Conservation (phyloP, 1,139 yeast genomes). For the Scheffersomyces titani region DNA sequence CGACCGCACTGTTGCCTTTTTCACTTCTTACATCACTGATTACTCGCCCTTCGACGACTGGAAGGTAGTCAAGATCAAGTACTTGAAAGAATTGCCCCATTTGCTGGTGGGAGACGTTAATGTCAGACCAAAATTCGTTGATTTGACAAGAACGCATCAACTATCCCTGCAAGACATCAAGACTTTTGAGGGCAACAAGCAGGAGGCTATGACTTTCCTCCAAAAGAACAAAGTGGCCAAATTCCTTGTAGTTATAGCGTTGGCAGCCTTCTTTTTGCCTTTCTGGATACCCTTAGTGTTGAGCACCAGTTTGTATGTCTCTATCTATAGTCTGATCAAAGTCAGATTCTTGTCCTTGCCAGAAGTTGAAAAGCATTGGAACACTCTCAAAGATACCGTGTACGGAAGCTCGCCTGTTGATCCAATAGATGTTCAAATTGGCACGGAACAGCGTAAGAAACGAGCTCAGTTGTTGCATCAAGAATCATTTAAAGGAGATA, state of each 20-base stretch:
- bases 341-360: slow-evolving; percentile 27
- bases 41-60: slow-evolving; percentile 52
- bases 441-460: slow-evolving; percentile 30
- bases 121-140: slow-evolving; percentile 57
- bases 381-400: slow-evolving; percentile 31
- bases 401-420: slow-evolving; percentile 35
- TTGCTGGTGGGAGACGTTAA: slow-evolving; percentile 31
- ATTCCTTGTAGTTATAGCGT: slow-evolving; percentile 30
- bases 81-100: slow-evolving; percentile 37
- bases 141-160: slow-evolving; percentile 37
- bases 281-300: slow-evolving; percentile 56
- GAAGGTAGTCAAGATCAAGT: slow-evolving; percentile 40
- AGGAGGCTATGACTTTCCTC: slow-evolving; percentile 41
- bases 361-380: slow-evolving; percentile 34
- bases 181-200: slow-evolving; percentile 27
- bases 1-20: slow-evolving; percentile 64
- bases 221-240: slow-evolving; percentile 30
- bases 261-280: slow-evolving; percentile 44
- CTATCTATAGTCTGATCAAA: slow-evolving; percentile 39
- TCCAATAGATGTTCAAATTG: slow-evolving; percentile 33
- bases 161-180: slow-evolving; percentile 16
- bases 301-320: slow-evolving; percentile 38
- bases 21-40: slow-evolving; percentile 52
- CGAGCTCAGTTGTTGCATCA: slow-evolving; percentile 29
- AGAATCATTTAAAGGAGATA: slow-evolving; percentile 45